phyloP scores from a whole-genome alignment of 208 protist genomes.

The Zelonia costaricensis region DNA sequence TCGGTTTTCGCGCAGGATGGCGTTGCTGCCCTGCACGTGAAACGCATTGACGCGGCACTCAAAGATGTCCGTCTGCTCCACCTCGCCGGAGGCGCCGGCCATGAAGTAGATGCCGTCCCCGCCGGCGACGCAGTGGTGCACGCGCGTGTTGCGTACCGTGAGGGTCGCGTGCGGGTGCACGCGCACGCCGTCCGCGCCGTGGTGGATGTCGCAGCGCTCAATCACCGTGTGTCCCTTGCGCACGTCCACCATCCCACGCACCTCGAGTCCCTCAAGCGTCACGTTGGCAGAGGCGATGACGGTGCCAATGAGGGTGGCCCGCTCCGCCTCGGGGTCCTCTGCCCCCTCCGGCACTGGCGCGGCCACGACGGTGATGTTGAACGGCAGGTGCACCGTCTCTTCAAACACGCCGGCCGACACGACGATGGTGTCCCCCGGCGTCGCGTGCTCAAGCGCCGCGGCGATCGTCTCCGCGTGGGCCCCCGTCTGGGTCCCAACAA shows the following conservation, averaged over 20 bases:
- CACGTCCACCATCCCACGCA: constrained; percentile 71
- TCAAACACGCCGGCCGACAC: constrained; percentile 79
- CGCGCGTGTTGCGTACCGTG: constrained; percentile 49
- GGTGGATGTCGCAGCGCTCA: constrained; percentile 78
- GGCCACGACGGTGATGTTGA: constrained; percentile 48
- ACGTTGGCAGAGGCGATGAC: constrained; percentile 55
- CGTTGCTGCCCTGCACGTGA: constrained; percentile 47
- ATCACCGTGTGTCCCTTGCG: constrained; percentile 70
- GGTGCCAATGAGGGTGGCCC: constrained; percentile 43
- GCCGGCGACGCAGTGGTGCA: constrained; percentile 72
- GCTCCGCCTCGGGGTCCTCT: constrained; percentile 13
- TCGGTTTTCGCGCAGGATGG: constrained; percentile 55
- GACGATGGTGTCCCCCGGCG: constrained; percentile 56
- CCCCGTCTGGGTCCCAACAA: constrained; percentile 37
- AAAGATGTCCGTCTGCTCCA: constrained; percentile 83
- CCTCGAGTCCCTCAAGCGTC: constrained; percentile 47
- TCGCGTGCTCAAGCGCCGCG: constrained; percentile 51
- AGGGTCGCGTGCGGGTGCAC: constrained; percentile 46
- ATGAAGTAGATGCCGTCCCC: constrained; percentile 86
- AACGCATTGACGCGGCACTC: constrained; percentile 85
- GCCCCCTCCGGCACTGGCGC: not conserved
- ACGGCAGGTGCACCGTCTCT: constrained; percentile 55
- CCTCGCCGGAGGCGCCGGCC: constrained; percentile 52
- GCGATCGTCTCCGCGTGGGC: constrained; percentile 62
- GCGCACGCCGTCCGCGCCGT: constrained; percentile 77